Conservation (phyloP, 352 stramenopile species). For the Phytophthora cactorum region DNA sequence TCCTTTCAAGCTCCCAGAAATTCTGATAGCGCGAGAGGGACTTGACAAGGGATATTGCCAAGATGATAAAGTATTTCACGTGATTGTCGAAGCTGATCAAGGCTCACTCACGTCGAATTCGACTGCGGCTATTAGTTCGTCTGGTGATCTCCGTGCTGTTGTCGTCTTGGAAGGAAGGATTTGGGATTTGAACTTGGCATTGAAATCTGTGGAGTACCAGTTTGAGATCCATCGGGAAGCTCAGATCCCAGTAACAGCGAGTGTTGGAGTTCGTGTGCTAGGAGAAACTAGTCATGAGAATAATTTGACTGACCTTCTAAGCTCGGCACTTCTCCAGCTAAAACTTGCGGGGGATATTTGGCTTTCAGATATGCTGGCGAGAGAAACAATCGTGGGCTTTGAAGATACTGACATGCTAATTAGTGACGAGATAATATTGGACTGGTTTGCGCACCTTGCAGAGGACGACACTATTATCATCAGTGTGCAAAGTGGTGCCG, state of each 20-base stretch:
- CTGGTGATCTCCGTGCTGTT: background rate
- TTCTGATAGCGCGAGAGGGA: slow-evolving; percentile 25
- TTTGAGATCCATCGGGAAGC: slow-evolving; percentile 19
- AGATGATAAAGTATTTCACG: slow-evolving; percentile 22
- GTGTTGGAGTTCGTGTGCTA: slow-evolving; percentile 11
- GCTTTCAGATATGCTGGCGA: slow-evolving; percentile 13
- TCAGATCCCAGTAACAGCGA: slow-evolving; percentile 12
- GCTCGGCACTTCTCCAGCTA: slow-evolving; percentile 17
- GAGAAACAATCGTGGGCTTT: slow-evolving; percentile 6
- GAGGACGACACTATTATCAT: slow-evolving; percentile 10
- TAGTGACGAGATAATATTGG: slow-evolving; percentile 17
- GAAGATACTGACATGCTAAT: slow-evolving; percentile 31
- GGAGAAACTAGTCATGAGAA: background rate
- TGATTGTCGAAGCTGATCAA: slow-evolving; percentile 10
- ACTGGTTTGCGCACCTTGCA: slow-evolving; percentile 7
- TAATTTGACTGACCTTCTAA: background rate
- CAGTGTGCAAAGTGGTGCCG: slow-evolving; percentile 14
- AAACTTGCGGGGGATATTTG: slow-evolving; percentile 16
- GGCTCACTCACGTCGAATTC: slow-evolving; percentile 11
- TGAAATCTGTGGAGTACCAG: slow-evolving; percentile 19
- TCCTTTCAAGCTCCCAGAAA: slow-evolving; percentile 18
- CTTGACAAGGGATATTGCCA: slow-evolving; percentile 38
- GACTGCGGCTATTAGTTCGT: background rate
- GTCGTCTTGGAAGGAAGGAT: slow-evolving; percentile 20
- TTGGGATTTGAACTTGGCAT: slow-evolving; percentile 22